Conservation (phyloP, 768 basidiomycete species). For the Candolleomyces efflorescens region DNA sequence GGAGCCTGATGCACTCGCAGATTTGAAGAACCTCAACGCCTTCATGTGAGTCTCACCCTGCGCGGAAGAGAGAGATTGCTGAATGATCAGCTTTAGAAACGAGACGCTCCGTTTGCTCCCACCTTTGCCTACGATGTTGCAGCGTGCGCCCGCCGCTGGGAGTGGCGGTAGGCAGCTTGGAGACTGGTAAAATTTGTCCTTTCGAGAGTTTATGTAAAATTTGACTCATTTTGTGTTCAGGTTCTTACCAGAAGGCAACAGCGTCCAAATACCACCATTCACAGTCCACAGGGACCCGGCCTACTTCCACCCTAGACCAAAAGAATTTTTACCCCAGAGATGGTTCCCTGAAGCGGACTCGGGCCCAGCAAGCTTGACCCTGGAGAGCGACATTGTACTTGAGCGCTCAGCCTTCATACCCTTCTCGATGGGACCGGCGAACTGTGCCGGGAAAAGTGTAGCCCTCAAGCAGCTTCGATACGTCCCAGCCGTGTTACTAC, state of each 20-base stretch:
- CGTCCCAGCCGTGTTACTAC: constrained; percentile 1
- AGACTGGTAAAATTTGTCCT: background rate
- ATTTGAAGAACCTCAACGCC: constrained; percentile 25
- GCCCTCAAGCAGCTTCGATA: constrained; percentile 30
- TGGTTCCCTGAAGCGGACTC: constrained; percentile 22
- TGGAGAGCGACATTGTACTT: constrained; percentile 5
- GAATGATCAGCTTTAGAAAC: constrained; percentile 19
- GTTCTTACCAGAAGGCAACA: constrained; percentile 34
- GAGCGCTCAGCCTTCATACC: constrained; percentile 19
- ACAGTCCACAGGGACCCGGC: constrained; percentile 29
- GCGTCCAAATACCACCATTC: constrained; percentile 30
- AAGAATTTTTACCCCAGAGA: constrained; percentile 32
- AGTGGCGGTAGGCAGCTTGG: constrained; percentile 26
- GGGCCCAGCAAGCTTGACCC: background rate
- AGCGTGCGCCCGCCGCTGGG: constrained; percentile 25
- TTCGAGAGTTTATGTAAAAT: background rate
- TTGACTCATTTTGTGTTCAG: constrained; percentile 14
- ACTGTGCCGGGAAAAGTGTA: constrained; percentile 41
- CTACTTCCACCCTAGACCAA: constrained; percentile 34
- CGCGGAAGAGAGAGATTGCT: background rate
- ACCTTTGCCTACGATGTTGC: constrained; percentile 25
- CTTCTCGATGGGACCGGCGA: constrained; percentile 42
- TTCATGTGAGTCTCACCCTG: constrained; percentile 24
- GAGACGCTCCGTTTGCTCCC: constrained; percentile 34
- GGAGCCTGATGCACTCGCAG: constrained; percentile 16